Conservation (phyloP, 169 alveolate species). For the Cryptosporidium sp. region DNA sequence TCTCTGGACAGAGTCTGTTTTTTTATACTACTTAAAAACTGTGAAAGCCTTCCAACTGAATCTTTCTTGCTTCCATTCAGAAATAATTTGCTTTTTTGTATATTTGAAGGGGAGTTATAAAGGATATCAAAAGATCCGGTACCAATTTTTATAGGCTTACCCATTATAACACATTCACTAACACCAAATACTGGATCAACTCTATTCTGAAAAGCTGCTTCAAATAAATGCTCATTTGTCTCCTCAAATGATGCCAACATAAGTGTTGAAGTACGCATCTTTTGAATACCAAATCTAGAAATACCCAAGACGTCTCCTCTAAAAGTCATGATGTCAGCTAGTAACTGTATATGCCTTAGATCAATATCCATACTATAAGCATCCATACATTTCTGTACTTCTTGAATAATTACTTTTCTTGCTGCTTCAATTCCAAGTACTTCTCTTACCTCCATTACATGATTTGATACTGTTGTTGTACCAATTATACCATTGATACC, state of each 20-base stretch:
- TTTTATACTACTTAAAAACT: slow-evolving; percentile 41
- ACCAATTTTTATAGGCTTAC: slow-evolving; percentile 94
- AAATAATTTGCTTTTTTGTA: slow-evolving; percentile 11
- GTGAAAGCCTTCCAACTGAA: slow-evolving; percentile 55
- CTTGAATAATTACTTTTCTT: slow-evolving; percentile 92
- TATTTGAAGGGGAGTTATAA: slow-evolving; percentile 73
- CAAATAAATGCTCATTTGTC: slow-evolving; percentile 97
- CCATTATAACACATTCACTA: slow-evolving; percentile 97
- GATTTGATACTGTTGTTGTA: slow-evolving; percentile 90
- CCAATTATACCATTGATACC: slow-evolving; percentile 93
- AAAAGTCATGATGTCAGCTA: slow-evolving; percentile 98
- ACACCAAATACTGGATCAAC: slow-evolving; percentile 94
- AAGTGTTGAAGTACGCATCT: slow-evolving; percentile 96
- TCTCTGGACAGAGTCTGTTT: background rate
- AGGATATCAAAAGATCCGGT: slow-evolving; percentile 95
- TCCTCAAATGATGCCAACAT: slow-evolving; percentile 99
- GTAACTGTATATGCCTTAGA: slow-evolving; percentile 94
- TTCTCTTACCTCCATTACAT: slow-evolving; percentile 92
- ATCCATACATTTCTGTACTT: slow-evolving; percentile 93
- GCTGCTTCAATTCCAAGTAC: slow-evolving; percentile 98
- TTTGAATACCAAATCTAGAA: slow-evolving; percentile 96
- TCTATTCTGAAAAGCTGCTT: slow-evolving; percentile 94
- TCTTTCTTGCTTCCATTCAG: slow-evolving; percentile 8
- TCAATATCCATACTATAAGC: slow-evolving; percentile 95
- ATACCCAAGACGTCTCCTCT: slow-evolving; percentile 96